Percentiles rank a stretch among this genome's conserved stretches.
These are phyloP conservation scores for Blepharisma japonicum DNA, from an alignment of 73 alveolate species.

Conservation along the genomic window DNA sequence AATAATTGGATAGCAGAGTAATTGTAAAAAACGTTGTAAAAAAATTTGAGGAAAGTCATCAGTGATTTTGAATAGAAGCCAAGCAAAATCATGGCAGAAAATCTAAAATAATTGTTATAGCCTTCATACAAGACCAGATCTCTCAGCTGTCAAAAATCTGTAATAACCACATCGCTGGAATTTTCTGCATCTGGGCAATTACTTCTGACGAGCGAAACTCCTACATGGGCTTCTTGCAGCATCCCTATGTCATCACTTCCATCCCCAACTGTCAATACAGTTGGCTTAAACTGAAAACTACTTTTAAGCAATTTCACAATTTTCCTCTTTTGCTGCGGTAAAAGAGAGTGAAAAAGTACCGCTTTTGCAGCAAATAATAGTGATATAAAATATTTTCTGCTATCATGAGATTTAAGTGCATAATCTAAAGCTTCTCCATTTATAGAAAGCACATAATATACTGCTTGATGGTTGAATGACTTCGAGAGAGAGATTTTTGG, in stretches of 20 bases:
- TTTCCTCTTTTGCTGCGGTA: constrained; percentile 14
- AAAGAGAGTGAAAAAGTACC: neutral
- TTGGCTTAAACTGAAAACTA: neutral
- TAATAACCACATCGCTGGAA: neutral
- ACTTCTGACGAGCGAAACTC: neutral
- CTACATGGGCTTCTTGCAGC: constrained; percentile 25
- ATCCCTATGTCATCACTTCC: constrained; percentile 12
- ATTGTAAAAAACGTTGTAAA: neutral
- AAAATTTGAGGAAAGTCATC: neutral
- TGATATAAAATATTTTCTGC: neutral
- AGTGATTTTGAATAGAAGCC: neutral
- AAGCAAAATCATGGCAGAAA: neutral
- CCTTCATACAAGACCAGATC: neutral
- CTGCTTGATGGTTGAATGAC: neutral
- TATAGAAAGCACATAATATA: neutral
- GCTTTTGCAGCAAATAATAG: constrained; percentile 11
- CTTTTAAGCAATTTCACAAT: neutral
- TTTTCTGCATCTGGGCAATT: neutral
- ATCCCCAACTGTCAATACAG: constrained; percentile 2
- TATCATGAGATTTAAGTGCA: neutral
- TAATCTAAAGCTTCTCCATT: neutral
- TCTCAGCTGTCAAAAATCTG: neutral
- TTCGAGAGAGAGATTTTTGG: neutral
- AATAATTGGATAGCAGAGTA: neutral
- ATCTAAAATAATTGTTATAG: neutral